Conservation (phyloP, 1,284 basidiomycete species). For the Sporisorium exsertum region DNA sequence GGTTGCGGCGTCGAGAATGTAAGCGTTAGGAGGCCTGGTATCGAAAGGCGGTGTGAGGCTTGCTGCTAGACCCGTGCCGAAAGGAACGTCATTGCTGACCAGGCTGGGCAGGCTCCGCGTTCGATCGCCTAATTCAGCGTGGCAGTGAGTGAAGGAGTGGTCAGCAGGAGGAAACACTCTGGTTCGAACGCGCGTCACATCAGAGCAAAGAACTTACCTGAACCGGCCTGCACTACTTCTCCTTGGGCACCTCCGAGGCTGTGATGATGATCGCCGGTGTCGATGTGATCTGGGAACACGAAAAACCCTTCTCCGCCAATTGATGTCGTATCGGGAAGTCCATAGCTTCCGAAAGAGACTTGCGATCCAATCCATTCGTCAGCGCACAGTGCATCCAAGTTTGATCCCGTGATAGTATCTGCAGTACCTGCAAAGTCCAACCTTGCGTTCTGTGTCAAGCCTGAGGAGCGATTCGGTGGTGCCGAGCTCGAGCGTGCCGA, state of each 20-base stretch:
- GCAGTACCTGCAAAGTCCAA: background rate
- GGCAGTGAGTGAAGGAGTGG: background rate
- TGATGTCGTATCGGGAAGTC: background rate
- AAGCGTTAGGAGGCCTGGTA: background rate
- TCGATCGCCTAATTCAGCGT: background rate
- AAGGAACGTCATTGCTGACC: background rate
- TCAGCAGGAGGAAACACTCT: background rate
- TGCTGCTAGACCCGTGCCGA: background rate
- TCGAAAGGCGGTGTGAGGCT: background rate
- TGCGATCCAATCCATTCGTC: conserved; percentile 3
- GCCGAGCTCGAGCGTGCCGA: conserved; percentile 19
- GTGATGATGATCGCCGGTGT: background rate
- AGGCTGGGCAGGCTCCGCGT: conserved; percentile 7
- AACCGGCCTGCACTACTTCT: background rate
- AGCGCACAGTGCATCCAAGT: background rate
- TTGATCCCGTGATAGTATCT: background rate
- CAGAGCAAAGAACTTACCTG: background rate
- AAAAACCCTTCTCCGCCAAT: background rate
- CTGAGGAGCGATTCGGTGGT: conserved; percentile 1
- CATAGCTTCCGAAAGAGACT: background rate
- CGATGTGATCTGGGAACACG: background rate
- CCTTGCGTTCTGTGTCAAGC: background rate
- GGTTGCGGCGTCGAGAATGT: background rate
- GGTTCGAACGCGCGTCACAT: too few relatives aligned
- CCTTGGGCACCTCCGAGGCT: background rate